These are phyloP conservation scores for Ogataea minuta DNA, from an alignment of 805 yeast species.

Conservation along the genomic window DNA sequence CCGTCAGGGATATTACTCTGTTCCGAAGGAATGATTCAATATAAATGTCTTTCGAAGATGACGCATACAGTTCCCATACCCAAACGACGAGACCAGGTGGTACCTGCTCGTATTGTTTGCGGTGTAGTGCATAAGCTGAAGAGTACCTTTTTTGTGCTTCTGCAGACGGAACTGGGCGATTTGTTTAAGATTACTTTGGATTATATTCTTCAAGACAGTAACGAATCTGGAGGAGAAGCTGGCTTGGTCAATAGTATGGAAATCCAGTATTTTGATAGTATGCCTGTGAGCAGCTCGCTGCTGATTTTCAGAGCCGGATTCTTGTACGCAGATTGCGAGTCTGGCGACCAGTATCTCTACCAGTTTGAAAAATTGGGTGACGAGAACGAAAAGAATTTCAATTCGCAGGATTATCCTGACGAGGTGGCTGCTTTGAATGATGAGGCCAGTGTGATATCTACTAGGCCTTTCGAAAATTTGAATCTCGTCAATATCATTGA, in stretches of 20 bases:
- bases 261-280: slow-evolving; percentile 75
- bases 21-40: slow-evolving; percentile 51
- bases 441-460: slow-evolving; percentile 25
- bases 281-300: slow-evolving; percentile 56
- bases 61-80: slow-evolving; percentile 55
- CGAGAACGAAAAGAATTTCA: slow-evolving; percentile 35
- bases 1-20: slow-evolving; percentile 70
- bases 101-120: slow-evolving; percentile 41
- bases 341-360: slow-evolving; percentile 63
- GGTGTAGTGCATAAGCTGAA: slow-evolving; percentile 69
- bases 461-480: slow-evolving; percentile 50
- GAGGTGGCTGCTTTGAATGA: slow-evolving; percentile 32
- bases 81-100: slow-evolving; percentile 32
- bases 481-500: slow-evolving; percentile 52
- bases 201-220: slow-evolving; percentile 41
- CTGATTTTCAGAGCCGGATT: slow-evolving; percentile 73
- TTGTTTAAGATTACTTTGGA: slow-evolving; percentile 63
- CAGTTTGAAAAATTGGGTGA: slow-evolving; percentile 79
- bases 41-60: slow-evolving; percentile 42
- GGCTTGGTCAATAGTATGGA: slow-evolving; percentile 40
- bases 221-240: slow-evolving; percentile 33
- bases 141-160: slow-evolving; percentile 57
- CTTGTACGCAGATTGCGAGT: slow-evolving; percentile 62
- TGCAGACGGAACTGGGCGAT: slow-evolving; percentile 75
- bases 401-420: slow-evolving; percentile 35